These are phyloP conservation scores for Vaccinium corymbosum DNA, from an alignment of 148 eudicot species.

Conservation along the genomic window DNA sequence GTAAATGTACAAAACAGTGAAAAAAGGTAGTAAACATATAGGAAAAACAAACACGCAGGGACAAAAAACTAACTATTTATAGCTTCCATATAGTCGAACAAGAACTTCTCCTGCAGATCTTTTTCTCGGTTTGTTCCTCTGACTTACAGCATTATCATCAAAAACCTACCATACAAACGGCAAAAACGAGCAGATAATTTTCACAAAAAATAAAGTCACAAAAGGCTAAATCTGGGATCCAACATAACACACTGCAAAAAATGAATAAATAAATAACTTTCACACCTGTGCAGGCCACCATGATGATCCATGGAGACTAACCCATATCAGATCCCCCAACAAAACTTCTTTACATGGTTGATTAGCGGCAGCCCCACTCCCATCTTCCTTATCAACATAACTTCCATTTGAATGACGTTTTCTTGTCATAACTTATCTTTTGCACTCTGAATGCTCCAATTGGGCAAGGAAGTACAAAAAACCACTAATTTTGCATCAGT, in stretches of 20 bases:
- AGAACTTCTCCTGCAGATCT: slow-evolving; percentile 41
- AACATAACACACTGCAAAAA: not conserved
- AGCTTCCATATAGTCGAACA: slow-evolving; percentile 76
- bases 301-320: slow-evolving; percentile 39
- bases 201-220: not conserved
- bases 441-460: slow-evolving; percentile 11
- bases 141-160: slow-evolving; percentile 40
- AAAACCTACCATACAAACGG: slow-evolving; percentile 38
- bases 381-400: slow-evolving; percentile 20
- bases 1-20: not conserved
- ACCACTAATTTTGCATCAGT: not conserved
- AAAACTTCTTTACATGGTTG: slow-evolving; percentile 21
- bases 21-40: not conserved
- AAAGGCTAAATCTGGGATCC: not conserved
- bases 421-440: slow-evolving; percentile 38
- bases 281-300: slow-evolving; percentile 87
- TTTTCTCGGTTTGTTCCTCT: slow-evolving; percentile 38
- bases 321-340: slow-evolving; percentile 58
- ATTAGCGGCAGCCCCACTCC: slow-evolving; percentile 18
- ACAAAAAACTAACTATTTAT: slow-evolving; percentile 42
- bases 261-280: not conserved
- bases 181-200: not conserved
- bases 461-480: not conserved
- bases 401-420: slow-evolving; percentile 10
- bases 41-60: not conserved